These are phyloP conservation scores for Suhomyces chickasaworum DNA, from an alignment of 1,139 yeast species.

Conservation along the genomic window DNA sequence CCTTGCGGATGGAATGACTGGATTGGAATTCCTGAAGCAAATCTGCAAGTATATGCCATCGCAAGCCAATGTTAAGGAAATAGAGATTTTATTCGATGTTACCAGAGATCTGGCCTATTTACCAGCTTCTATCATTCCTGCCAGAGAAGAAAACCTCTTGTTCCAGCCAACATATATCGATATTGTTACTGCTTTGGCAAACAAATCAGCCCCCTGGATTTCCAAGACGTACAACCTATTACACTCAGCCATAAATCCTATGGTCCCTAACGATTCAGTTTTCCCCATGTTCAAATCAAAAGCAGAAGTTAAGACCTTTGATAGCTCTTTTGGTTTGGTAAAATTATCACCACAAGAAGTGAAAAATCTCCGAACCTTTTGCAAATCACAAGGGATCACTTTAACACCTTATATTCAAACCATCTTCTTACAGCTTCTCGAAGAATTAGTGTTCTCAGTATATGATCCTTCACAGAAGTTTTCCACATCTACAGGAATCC, in stretches of 20 bases:
- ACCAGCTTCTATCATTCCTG: not conserved
- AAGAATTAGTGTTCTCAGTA: constrained; percentile 5
- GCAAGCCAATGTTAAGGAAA: not conserved
- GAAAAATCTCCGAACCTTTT: constrained; percentile 1
- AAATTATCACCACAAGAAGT: constrained; percentile 3
- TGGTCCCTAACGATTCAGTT: not conserved
- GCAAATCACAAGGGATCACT: constrained; percentile 11
- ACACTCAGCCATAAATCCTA: not conserved
- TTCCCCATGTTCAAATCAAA: not conserved
- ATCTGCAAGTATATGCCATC: constrained; percentile 6
- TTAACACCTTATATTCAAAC: constrained; percentile 15
- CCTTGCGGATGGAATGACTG: constrained; percentile 19
- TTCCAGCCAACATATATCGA: not conserved
- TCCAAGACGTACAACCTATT: not conserved
- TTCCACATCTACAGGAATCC: not conserved
- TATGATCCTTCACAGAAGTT: constrained; percentile 7
- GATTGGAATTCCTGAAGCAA: constrained; percentile 15
- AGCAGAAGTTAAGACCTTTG: not conserved
- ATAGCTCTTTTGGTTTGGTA: not conserved
- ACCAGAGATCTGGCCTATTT: not conserved
- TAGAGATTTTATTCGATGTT: constrained; percentile 3
- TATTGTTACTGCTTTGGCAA: not conserved
- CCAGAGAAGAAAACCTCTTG: not conserved
- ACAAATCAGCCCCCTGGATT: not conserved
- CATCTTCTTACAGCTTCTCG: constrained; percentile 12